Base-by-base conservation (phyloP, 257 asterid genomes). In the Plantago major region DNA sequence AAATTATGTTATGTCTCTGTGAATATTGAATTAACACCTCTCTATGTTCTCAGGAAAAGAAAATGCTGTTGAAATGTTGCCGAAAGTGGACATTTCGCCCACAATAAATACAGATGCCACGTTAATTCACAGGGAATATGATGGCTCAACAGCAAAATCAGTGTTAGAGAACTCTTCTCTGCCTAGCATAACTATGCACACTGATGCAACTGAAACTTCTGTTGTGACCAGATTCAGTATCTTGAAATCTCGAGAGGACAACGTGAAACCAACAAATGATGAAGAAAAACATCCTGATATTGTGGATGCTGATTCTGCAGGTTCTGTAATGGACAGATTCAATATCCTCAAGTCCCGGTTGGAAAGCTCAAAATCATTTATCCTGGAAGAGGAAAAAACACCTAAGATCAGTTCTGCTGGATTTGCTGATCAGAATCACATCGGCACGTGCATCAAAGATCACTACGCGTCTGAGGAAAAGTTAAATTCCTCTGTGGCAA, bases 161-260 rank as follows among this genome's bases (percentile, higher is more conserved):
- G 59, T 58, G 28, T 18, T 28, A 46, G 67, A 56, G 63, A 68
- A 67, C 42, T 15, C 40, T 26, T 49, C 49, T 46, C 62, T 45
- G 58, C 54, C 67, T 58, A 60, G 61, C 71, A 67, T 65, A 14
- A 58, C 70, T 15, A 55, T 57, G 63, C 71, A 65, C 50, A 70
- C 65, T 66, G 71, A 62, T 65, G 71, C 59, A 55, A 60, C 65
- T 12, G 95, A 84, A 70, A 68, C 81, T 52, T 79, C 91, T 0
- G 73, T 79, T 53, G 67, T 79, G 75, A 69, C 77, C 43, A 81
- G 87, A 73, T 67, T 75, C 63, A 60, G 69, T 65, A 70, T 77
- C 73, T 57, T 87, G 78, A 87, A 68, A 65, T 72, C 76, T n/a
- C 78, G 68, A 12, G 87, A 63, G 66, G 82, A 67, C 42, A 75